phyloP scores from a whole-genome alignment of 306 rosid species.

The Gastrolobium villosum region DNA sequence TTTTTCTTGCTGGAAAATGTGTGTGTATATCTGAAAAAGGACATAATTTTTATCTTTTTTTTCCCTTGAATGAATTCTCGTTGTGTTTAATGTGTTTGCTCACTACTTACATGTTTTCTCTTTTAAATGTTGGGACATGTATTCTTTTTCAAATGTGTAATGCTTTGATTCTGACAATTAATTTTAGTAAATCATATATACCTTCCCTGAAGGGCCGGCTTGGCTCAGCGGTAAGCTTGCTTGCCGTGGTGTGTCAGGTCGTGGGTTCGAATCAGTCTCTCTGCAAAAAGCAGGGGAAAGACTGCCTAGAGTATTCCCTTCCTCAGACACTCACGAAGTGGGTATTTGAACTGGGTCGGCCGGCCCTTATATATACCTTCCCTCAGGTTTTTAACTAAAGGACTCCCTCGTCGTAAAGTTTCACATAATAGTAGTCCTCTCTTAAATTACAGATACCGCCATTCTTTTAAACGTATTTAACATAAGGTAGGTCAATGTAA shows the following conservation, averaged over 20 bases:
- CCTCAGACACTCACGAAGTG: too few species aligned
- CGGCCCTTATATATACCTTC: background rate
- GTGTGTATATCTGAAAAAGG: conserved; percentile 3
- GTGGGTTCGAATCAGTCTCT: too few species aligned
- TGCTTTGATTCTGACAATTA: conserved; percentile 11
- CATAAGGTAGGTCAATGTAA: background rate
- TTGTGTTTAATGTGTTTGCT: conserved; percentile 2
- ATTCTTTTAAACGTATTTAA: background rate
- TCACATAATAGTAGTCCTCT: conserved; percentile 13
- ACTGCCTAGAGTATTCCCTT: too few species aligned
- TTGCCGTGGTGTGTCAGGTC: too few species aligned
- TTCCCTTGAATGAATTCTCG: background rate
- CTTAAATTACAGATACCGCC: too few species aligned
- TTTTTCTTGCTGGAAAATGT: conserved; percentile 9
- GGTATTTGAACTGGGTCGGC: too few species aligned
- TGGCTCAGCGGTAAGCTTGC: too few species aligned
- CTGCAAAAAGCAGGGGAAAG: too few species aligned
- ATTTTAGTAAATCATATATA: background rate
- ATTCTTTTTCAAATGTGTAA: conserved; percentile 8
- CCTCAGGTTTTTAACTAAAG: background rate
- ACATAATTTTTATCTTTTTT: background rate
- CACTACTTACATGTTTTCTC: conserved; percentile 7
- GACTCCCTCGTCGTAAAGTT: background rate
- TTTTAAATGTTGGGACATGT: background rate
- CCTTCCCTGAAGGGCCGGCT: too few species aligned